Evolutionary conservation across 2,329 filamentous ascomycete genomes (phyloP).

Genomic region (Aspergillus sp.): DNA sequence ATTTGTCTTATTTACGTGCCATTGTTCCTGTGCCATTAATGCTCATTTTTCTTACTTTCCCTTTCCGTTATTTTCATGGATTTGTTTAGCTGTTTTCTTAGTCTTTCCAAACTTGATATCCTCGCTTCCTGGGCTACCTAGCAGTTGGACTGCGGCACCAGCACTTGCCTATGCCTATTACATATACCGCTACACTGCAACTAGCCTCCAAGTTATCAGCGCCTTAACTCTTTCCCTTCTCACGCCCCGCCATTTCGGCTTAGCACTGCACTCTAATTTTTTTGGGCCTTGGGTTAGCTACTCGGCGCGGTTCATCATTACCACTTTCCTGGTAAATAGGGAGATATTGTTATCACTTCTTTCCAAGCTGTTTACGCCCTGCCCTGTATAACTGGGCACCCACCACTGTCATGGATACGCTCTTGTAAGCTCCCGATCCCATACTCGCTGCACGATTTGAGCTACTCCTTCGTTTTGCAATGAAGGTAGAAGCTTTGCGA

Average conservation of each 20-base stretch:
- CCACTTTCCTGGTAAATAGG: neutral
- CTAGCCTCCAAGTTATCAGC: neutral
- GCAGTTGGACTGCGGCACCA: neutral
- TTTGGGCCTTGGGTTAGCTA: neutral
- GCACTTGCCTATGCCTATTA: no score
- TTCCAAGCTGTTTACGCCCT: neutral
- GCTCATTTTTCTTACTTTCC: neutral
- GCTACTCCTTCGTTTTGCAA: neutral
- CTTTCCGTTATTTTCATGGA: neutral
- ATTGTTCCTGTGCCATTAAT: neutral
- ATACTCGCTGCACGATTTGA: neutral
- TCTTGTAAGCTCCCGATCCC: conserved; percentile 41
- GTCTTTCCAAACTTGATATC: neutral
- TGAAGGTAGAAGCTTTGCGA: conserved; percentile 1
- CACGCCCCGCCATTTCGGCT: neutral
- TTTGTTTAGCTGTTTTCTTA: neutral
- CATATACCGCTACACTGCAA: neutral
- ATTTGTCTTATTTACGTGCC: neutral
- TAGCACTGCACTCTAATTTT: neutral
- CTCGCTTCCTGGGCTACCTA: neutral
- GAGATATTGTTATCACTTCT: neutral
- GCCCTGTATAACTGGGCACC: conserved; percentile 8
- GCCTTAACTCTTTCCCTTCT: conserved; percentile 8
- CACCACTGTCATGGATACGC: conserved; percentile 45
- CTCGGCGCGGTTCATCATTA: neutral